phyloP scores from a whole-genome alignment of 2,329 filamentous ascomycete genomes.

The Endoconidiophora laricicola region DNA sequence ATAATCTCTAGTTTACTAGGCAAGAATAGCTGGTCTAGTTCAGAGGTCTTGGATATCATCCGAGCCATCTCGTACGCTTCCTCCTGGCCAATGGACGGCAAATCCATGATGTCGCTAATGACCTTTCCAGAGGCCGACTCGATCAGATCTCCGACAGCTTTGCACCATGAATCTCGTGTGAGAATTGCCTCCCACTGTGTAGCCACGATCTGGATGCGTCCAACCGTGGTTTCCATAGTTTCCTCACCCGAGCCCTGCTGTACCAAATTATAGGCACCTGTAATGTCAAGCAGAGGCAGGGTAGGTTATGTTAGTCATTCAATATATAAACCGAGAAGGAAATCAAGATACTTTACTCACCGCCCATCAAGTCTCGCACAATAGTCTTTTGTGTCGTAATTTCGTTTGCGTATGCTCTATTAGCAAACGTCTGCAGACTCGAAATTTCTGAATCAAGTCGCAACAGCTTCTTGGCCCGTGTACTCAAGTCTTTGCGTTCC shows the following conservation, averaged over 20 bases:
- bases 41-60: constrained; percentile 39
- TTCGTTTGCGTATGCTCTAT: constrained; percentile 43
- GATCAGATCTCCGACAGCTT: constrained; percentile 42
- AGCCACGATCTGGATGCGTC: constrained; percentile 36
- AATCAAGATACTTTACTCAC: constrained; percentile 16
- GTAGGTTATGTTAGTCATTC: not conserved
- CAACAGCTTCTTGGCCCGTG: constrained; percentile 35
- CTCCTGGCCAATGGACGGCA: constrained; percentile 43
- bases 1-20: constrained; percentile 22
- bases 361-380: constrained; percentile 43
- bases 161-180: constrained; percentile 43
- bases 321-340: not conserved
- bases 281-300: not conserved
- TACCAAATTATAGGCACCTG: constrained; percentile 40
- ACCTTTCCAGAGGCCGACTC: constrained; percentile 44
- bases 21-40: constrained; percentile 43
- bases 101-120: constrained; percentile 43
- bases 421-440: constrained; percentile 42
- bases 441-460: constrained; percentile 44
- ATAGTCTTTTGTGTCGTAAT: constrained; percentile 44
- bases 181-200: constrained; percentile 41
- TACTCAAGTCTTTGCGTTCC: constrained; percentile 32
- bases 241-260: constrained; percentile 38
- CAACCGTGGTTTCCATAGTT: constrained; percentile 35
- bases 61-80: constrained; percentile 45